These are phyloP conservation scores for Nemania serpens DNA, from an alignment of 2,329 filamentous ascomycete genomes.

Conservation along the genomic window DNA sequence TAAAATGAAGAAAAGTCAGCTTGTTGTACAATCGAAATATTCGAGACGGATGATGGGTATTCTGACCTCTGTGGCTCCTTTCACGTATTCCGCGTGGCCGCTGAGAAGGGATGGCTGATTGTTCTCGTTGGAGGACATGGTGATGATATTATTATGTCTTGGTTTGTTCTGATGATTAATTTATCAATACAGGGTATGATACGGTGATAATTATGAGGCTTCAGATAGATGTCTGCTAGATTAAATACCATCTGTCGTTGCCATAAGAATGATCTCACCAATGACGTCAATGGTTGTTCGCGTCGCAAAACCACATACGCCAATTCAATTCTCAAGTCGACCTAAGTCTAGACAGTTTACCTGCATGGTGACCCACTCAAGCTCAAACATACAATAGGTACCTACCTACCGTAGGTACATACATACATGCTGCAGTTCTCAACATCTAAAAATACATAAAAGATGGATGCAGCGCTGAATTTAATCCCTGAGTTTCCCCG, in stretches of 20 bases:
- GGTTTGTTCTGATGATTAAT: not conserved
- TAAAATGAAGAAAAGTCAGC: constrained; percentile 1
- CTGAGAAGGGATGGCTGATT: constrained; percentile 62
- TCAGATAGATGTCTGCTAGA: too few relatives aligned
- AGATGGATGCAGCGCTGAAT: too few relatives aligned
- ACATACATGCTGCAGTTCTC: too few relatives aligned
- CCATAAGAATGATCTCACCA: constrained; percentile 23
- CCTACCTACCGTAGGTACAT: too few relatives aligned
- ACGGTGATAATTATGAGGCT: too few relatives aligned
- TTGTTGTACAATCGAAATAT: not conserved
- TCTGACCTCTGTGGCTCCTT: constrained; percentile 67
- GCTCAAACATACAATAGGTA: too few relatives aligned
- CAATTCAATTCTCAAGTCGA: not conserved
- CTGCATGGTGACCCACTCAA: too few relatives aligned
- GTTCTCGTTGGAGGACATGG: constrained; percentile 41
- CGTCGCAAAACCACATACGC: not conserved
- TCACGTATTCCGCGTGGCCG: constrained; percentile 70
- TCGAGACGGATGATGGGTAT: not conserved
- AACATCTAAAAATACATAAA: too few relatives aligned
- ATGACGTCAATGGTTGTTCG: constrained; percentile 22
- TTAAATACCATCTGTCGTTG: not conserved
- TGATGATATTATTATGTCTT: constrained; percentile 11
- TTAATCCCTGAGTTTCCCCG: too few relatives aligned
- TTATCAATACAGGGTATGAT: not conserved
- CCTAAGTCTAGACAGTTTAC: too few relatives aligned